Conservation (phyloP, 805 yeast genomes). For the Yarrowia porcina region DNA sequence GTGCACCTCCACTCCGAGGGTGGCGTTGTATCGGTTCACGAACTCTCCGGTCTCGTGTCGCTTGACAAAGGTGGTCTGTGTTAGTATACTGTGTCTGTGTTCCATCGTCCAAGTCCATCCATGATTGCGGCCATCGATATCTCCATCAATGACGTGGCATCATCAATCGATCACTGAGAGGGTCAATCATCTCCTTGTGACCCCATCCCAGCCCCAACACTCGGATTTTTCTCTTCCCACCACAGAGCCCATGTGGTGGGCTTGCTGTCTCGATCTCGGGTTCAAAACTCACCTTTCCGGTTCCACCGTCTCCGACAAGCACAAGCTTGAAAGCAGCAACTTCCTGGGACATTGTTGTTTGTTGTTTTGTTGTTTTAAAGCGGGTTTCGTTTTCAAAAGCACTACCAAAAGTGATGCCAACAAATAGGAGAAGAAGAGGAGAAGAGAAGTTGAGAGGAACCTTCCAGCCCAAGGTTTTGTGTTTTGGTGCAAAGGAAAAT, state of each 20-base stretch:
- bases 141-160: too few relatives aligned
- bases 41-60: constrained; percentile 99
- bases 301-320: constrained; percentile 99
- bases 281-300: constrained; percentile 73
- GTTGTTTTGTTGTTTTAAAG: neutral
- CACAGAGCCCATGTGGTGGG: neutral
- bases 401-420: constrained; percentile 16
- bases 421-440: constrained; percentile 18
- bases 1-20: constrained; percentile 99
- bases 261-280: neutral
- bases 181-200: too few relatives aligned
- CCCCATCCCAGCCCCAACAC: too few relatives aligned
- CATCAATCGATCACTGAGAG: too few relatives aligned
- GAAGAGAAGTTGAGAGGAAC: constrained; percentile 18
- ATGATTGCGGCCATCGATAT: too few relatives aligned
- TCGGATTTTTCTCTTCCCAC: too few relatives aligned
- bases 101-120: too few relatives aligned
- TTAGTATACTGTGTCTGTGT: neutral
- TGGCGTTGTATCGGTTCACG: constrained; percentile 98
- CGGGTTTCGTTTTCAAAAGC: neutral
- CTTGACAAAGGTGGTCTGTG: constrained; percentile 93
- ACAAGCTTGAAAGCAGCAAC: constrained; percentile 98
- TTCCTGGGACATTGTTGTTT: constrained; percentile 39
- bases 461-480: neutral
- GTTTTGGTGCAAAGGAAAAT: constrained; percentile 22